Percentiles rank a stretch among this genome's conserved stretches.
Conservation (phyloP, 129 eudicot species). For the Centrapalus pauciflorus region DNA sequence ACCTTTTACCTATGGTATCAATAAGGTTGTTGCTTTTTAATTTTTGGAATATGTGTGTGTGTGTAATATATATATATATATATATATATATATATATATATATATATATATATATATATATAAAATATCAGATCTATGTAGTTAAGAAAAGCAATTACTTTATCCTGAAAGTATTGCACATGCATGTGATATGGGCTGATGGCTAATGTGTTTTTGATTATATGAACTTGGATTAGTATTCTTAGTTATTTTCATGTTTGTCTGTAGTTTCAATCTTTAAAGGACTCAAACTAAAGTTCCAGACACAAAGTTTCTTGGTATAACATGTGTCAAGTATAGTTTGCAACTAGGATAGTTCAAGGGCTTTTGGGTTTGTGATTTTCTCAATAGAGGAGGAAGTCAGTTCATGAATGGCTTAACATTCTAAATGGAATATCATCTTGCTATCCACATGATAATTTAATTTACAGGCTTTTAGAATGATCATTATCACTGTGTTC, state of each 20-base stretch:
- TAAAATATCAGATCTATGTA: background rate
- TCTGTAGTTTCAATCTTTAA: background rate
- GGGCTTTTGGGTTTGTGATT: slow-evolving; percentile 77
- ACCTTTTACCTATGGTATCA: too few species aligned
- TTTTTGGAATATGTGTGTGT: too few species aligned
- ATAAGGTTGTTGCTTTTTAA: too few species aligned
- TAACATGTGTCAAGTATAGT: slow-evolving; percentile 5
- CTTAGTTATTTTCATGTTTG: background rate
- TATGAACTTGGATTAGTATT: background rate
- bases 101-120: too few species aligned
- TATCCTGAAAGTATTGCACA: background rate
- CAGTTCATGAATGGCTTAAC: too few species aligned
- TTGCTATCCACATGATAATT: too few species aligned
- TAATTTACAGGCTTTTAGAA: too few species aligned
- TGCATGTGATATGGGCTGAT: background rate
- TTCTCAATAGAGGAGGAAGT: slow-evolving; percentile 65
- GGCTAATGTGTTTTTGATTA: background rate
- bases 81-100: too few species aligned
- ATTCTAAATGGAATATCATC: too few species aligned
- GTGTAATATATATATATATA: too few species aligned
- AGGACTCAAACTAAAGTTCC: background rate
- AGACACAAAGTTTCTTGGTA: background rate
- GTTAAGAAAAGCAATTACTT: background rate
- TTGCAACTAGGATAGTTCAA: slow-evolving; percentile 71
- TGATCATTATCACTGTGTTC: too few species aligned